Conservation (phyloP, 2,329 filamentous ascomycete genomes). For the Monilinia aucupariae region DNA sequence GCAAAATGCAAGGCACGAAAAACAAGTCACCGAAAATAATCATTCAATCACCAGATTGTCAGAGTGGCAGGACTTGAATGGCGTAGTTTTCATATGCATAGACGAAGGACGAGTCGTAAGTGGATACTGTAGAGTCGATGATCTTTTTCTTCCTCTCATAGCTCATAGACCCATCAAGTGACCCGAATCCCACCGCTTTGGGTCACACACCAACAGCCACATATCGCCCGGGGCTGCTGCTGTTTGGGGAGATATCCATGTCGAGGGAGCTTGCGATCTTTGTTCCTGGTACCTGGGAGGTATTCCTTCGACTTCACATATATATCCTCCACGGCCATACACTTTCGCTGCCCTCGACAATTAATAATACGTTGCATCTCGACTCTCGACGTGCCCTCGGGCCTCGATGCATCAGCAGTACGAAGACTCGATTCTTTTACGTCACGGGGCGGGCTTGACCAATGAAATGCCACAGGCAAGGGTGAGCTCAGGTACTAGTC, state of each 20-base stretch:
- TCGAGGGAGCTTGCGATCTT: slow-evolving; percentile 1
- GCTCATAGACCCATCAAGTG: slow-evolving; percentile 7
- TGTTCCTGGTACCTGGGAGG: slow-evolving; percentile 16
- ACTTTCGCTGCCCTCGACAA: not conserved
- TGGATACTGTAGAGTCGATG: not conserved
- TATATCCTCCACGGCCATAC: not conserved
- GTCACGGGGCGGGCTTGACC: not conserved
- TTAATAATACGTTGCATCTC: not conserved
- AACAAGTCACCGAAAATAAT: not conserved
- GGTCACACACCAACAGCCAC: slow-evolving; percentile 6
- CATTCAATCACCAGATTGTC: not conserved
- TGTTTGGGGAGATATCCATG: not conserved
- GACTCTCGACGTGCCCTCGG: too few species aligned
- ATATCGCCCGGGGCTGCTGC: not conserved
- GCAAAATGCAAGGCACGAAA: slow-evolving; percentile 17
- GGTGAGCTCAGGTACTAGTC: not conserved
- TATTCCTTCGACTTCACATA: not conserved
- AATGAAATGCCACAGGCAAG: not conserved
- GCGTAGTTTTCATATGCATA: not conserved
- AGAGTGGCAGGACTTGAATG: slow-evolving; percentile 1
- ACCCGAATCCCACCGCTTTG: slow-evolving; percentile 2
- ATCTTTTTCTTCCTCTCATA: too few species aligned
- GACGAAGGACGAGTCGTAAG: not conserved
- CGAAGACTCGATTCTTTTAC: not conserved
- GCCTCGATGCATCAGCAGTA: not conserved